A percentile compares a stretch with the other conserved stretches of the same genome.
Evolutionary conservation across 352 stramenopile genomes (phyloP).

Genomic region (Phytophthora syringae): DNA sequence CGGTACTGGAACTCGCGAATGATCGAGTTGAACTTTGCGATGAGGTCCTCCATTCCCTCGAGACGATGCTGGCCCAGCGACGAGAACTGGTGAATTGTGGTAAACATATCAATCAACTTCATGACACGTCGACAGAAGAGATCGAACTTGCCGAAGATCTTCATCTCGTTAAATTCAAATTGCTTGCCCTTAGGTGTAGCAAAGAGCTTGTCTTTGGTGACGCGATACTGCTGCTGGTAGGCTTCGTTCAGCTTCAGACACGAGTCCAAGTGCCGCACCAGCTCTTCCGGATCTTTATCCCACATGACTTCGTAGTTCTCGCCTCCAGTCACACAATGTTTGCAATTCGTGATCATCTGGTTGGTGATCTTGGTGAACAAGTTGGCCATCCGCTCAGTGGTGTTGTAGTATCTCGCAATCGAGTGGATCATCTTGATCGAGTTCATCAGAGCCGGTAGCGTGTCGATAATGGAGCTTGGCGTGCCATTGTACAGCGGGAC

Average conservation of each 20-base stretch:
- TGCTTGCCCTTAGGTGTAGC: slow-evolving; percentile 96
- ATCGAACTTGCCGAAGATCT: slow-evolving; percentile 99
- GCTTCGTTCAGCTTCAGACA: slow-evolving; percentile 98
- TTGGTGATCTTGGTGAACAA: slow-evolving; percentile 99
- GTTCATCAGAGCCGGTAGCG: slow-evolving; percentile 97
- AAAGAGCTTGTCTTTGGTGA: slow-evolving; percentile 97
- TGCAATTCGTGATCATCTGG: slow-evolving; percentile 99
- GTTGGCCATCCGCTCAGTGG: slow-evolving; percentile 96
- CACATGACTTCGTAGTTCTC: slow-evolving; percentile 93
- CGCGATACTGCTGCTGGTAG: slow-evolving; percentile 98
- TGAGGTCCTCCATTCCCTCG: slow-evolving; percentile 92
- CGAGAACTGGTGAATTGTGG: slow-evolving; percentile 97
- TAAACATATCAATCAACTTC: slow-evolving; percentile 99
- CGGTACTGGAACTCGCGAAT: slow-evolving; percentile 98
- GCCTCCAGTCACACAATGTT: slow-evolving; percentile 91
- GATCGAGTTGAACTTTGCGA: slow-evolving; percentile 95
- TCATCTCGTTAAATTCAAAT: slow-evolving; percentile 99
- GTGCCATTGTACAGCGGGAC: slow-evolving; percentile 92
- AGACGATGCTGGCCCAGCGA: slow-evolving; percentile 93
- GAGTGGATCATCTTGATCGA: slow-evolving; percentile 99
- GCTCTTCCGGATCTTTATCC: slow-evolving; percentile 94
- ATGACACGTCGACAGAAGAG: slow-evolving; percentile 97
- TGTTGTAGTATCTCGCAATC: slow-evolving; percentile 99
- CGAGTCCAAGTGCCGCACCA: slow-evolving; percentile 95
- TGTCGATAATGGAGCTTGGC: slow-evolving; percentile 98